phyloP scores from a whole-genome alignment of 176 grass and related monocot genomes.

The Olyra latifolia region DNA sequence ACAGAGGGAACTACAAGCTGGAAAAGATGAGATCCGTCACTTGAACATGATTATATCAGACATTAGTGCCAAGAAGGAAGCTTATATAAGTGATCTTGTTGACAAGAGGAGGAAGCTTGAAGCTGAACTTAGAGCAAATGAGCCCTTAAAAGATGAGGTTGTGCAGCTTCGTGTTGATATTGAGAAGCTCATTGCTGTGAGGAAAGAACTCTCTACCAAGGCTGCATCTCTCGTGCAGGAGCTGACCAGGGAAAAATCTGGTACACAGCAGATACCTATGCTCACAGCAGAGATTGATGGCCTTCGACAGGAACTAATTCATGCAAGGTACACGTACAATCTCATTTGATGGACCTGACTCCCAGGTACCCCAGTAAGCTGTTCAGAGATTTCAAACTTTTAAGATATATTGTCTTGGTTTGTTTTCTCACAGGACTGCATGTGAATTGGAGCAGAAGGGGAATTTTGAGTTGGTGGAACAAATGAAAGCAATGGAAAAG shows the following conservation, averaged over 20 bases:
- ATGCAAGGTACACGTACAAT: constrained; percentile 43
- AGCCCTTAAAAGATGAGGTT: constrained; percentile 53
- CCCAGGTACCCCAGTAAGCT: neutral
- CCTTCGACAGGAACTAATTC: constrained; percentile 55
- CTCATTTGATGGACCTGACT: constrained; percentile 28
- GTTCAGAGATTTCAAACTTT: constrained; percentile 4
- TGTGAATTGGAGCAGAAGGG: constrained; percentile 56
- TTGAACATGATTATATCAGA: constrained; percentile 56
- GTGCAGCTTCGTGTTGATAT: constrained; percentile 57
- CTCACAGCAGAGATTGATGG: constrained; percentile 53
- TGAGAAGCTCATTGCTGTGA: constrained; percentile 46
- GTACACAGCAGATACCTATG: constrained; percentile 52
- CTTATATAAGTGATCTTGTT: constrained; percentile 50
- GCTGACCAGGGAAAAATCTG: constrained; percentile 48
- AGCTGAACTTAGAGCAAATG: constrained; percentile 58
- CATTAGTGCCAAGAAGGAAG: constrained; percentile 61
- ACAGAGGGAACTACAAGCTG: constrained; percentile 41
- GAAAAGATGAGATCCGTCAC: constrained; percentile 53
- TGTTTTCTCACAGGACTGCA: constrained; percentile 44
- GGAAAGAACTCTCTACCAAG: constrained; percentile 61
- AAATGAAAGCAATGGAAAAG: constrained; percentile 77
- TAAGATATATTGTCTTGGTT: neutral
- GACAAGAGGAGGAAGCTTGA: constrained; percentile 74
- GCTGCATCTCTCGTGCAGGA: constrained; percentile 54
- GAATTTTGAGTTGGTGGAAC: constrained; percentile 72